Evolutionary conservation across 306 rosid species (phyloP), one percentile per base, ranked within the genome.

Genomic region (Quercus suber): DNA sequence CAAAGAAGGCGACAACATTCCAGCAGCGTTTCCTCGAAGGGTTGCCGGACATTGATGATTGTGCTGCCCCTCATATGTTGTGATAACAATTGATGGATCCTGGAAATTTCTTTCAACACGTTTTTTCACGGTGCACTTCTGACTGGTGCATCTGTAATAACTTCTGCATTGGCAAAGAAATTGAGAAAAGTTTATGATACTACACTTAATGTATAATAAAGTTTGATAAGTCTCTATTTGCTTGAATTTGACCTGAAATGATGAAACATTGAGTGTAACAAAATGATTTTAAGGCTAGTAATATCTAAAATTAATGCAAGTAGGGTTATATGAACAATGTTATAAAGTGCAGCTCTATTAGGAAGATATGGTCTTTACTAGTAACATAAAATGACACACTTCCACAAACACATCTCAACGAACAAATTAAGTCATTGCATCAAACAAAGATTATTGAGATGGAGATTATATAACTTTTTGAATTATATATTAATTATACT

Each of bases 41-140:
- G 93, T 93, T 3, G 95, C 93, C 4, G 98, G 98, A 35, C 89
- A 90, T 58, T 87, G 97, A 81, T 93, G 98, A 84, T 82, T 91
- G 85, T 93, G 98, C 78, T 90, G 90, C 20, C 98, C 98, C 84
- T 93, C 98, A 20, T 93, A 94, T 30, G 98, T 94, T 71, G 98
- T 91, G 83, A 94, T 85, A 84, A 94, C 97, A 15, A 83, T 81
- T 4, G 92, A 19, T 20, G 97, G 92, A 73, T 93, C 93, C 75
- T 91, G 91, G 84, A 80, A 90, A 82, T 95, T 90, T 41, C 98
- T 90, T 75, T 93, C 98, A 20, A 91, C 98, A 7, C 95, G 88
- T 74, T 93, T 93, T 84, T 93, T 93, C 79, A 93, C 98, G 1
- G 20, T 17, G 82, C 98, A 93, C 72, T 89, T 93, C 70, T 90